Base-by-base conservation (phyloP, 139 green algal genomes). In the Ettlia oleoabundans region DNA sequence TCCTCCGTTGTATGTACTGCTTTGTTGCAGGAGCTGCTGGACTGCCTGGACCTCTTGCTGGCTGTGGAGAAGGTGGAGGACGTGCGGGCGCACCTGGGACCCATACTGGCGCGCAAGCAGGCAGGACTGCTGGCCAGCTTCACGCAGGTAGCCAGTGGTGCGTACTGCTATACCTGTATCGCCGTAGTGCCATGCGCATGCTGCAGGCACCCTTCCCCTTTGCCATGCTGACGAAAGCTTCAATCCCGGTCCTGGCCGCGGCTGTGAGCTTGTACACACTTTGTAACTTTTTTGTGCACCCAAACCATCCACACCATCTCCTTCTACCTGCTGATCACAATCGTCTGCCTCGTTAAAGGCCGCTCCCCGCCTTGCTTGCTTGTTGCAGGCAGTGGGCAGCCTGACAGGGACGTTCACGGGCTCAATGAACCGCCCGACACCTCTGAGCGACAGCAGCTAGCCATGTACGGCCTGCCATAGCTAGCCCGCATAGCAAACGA, bases 11-110 rank as follows among this genome's bases (percentile, higher is more conserved):
- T 58, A 10, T 58, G 10, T 15, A 58, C 47, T 58, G 8, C 28
- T 0, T 10, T 30, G 0, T 40, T n/a, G 67, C 88, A 92, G 76
- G 94, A 97, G 84, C 86, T 98, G 84, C 87, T 98, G 69, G 88
- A 97, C 62, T 88, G 97, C 58, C 74, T 98, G 79, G 93, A 95
- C n/a, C 79, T 93, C 37, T 87, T 98, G 67, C 67, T 93, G 47
- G 84, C 89, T 41, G 76, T 98, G 64, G 85, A 90, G 79, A 70
- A 88, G 41, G 91, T 89, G 37, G 84, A 86, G 6, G 93, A 97
- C 64, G 93, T 97, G 84, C 82, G 93, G 33, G 55, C 71, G 1
- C 78, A 88, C 68, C 82, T 95, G 52, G 87, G 86, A 3, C 51
- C 66, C 28, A 77, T 83, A 10, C 26, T 89, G 22, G 78, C 67